Evolutionary conservation across 352 stramenopile genomes (phyloP), one percentile per base, ranked within the genome.

Genomic region (Elongisporangium anandrum): DNA sequence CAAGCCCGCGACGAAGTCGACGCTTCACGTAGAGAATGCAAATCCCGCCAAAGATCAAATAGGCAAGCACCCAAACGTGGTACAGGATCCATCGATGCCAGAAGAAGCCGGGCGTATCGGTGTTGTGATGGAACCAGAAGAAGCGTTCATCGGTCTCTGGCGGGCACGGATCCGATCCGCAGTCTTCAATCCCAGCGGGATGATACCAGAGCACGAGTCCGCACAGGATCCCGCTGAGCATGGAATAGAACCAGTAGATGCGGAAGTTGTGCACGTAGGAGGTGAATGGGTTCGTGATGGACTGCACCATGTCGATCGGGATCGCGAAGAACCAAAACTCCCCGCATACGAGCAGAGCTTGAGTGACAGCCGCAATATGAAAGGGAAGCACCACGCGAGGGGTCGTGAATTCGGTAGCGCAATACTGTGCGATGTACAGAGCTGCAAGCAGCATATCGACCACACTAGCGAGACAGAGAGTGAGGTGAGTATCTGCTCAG

Each of bases 301-400:
- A 94, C 77, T 96, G 85, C 47, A 93, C 77, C 68, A 96, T 87
- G 61, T 96, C 87, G 52, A 94, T 88, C 7, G 82, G 83, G 62
- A 96, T 96, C 19, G 85, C 85, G 55, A 92, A 94, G 74, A 94
- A 96, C 87, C 87, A 94, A 50, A 94, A 94, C 54, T 96, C 87
- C 3, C 82, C 81, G n/a, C 83, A 84, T 50, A 96, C 75, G 22
- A 94, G 75, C 58, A 94, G 62, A 38, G 79, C 81, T 63, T 94
- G 81, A 2, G 83, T 90, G 19, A 90, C 68, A 0, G 85, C 80
- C 1, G 81, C 81, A 22, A 87, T 76, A 1, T 71, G 73, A 50
- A 88, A 85, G n/a, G 81, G 81, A 17, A 92, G 51, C 17, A 63
- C 65, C 5, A 89, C 66, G 0, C 76, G 80, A 17, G 75, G 52